Evolutionary conservation across 371 early-diverging fungal species (phyloP).

Genomic region (Apophysomyces sp.): DNA sequence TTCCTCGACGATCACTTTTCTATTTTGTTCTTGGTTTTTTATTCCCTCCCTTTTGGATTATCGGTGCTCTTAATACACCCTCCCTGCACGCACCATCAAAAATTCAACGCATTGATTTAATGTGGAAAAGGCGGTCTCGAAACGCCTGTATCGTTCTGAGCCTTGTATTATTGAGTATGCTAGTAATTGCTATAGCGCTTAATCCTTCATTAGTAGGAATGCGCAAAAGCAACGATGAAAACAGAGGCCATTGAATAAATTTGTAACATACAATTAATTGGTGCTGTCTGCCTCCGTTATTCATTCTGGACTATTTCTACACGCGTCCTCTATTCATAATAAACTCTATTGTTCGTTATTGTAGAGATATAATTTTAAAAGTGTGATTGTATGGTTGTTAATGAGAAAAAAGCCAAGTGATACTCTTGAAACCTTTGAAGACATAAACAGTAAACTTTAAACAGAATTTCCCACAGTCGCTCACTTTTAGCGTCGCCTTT

Average conservation of each 20-base stretch:
- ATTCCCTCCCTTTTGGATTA: slow-evolving; percentile 40
- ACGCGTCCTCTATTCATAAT: too few species aligned
- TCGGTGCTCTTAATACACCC: slow-evolving; percentile 23
- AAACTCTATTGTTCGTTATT: too few species aligned
- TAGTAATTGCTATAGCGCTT: slow-evolving; percentile 15
- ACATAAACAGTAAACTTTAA: too few species aligned
- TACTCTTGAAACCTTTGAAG: too few species aligned
- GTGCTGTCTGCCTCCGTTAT: too few species aligned
- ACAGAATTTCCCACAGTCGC: too few species aligned
- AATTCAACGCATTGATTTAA: slow-evolving; percentile 14
- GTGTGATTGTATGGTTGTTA: too few species aligned
- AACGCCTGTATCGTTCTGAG: slow-evolving; percentile 17
- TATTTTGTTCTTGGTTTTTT: slow-evolving; percentile 35
- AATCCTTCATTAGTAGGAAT: slow-evolving; percentile 9
- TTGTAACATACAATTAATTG: background rate
- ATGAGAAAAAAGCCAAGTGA: too few species aligned
- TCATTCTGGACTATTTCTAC: too few species aligned
- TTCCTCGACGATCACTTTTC: slow-evolving; percentile 22
- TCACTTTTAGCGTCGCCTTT: too few species aligned
- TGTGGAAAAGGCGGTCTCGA: slow-evolving; percentile 20
- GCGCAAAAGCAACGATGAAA: background rate
- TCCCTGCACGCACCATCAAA: slow-evolving; percentile 2
- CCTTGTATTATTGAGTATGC: slow-evolving; percentile 1
- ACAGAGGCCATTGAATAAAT: background rate
- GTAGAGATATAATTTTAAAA: too few species aligned